Conservation (phyloP, 768 basidiomycete genomes). For the Lactarius sp. region DNA sequence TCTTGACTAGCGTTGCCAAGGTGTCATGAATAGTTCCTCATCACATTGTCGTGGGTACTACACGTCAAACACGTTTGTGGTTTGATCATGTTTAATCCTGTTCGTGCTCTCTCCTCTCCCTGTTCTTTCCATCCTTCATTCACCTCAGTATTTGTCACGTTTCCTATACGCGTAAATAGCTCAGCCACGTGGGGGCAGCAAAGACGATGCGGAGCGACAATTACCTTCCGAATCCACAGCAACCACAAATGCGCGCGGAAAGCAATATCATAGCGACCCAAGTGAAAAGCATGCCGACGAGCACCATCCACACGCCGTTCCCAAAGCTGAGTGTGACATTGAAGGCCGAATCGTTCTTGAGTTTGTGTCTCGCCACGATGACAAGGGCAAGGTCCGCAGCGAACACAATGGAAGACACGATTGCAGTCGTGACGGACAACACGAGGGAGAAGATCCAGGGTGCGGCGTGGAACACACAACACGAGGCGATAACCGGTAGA, state of each 20-base stretch:
- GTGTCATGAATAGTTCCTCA: background rate
- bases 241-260: constrained; percentile 59
- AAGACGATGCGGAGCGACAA: background rate
- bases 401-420: constrained; percentile 52
- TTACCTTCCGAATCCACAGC: constrained; percentile 43
- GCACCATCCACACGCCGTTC: constrained; percentile 70
- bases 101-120: background rate
- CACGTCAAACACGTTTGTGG: background rate
- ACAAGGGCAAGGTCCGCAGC: constrained; percentile 61
- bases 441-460: constrained; percentile 54
- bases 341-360: constrained; percentile 38
- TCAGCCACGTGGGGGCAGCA: background rate
- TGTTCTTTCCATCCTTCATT: background rate
- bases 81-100: background rate
- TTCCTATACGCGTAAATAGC: background rate
- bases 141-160: background rate
- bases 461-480: constrained; percentile 42
- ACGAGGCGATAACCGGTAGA: constrained; percentile 30
- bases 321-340: constrained; percentile 51
- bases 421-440: constrained; percentile 49
- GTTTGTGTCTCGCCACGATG: constrained; percentile 42
- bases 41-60: background rate
- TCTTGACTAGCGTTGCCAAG: background rate
- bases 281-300: constrained; percentile 47
- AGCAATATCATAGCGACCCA: constrained; percentile 62